Evolutionary conservation across 192 early-diverging fungal species (phyloP).

Genomic region (Linnemannia elongata): DNA sequence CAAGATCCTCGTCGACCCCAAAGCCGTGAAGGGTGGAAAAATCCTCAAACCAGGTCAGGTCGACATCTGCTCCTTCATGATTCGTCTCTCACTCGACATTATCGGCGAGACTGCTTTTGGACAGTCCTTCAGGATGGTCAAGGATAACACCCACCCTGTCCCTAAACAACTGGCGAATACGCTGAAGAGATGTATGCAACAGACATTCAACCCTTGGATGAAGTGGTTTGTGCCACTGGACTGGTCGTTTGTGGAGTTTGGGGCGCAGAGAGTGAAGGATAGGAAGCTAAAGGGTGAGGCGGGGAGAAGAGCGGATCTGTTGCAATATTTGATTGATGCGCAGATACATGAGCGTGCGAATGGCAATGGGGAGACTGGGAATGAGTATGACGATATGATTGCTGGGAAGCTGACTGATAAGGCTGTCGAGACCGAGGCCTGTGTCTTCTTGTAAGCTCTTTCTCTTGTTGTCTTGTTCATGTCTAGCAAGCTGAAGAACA

Average conservation of each 20-base stretch:
- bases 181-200: slow-evolving; percentile 26
- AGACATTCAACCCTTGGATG: slow-evolving; percentile 39
- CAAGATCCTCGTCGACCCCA: slow-evolving; percentile 19
- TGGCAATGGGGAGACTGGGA: slow-evolving; percentile 37
- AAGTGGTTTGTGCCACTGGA: slow-evolving; percentile 16
- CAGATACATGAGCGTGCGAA: slow-evolving; percentile 36
- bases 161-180: slow-evolving; percentile 46
- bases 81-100: slow-evolving; percentile 59
- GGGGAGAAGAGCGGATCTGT: slow-evolving; percentile 52
- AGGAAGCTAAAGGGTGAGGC: slow-evolving; percentile 10
- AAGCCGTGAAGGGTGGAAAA: background rate
- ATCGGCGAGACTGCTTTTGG: slow-evolving; percentile 70
- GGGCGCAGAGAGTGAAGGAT: background rate
- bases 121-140: slow-evolving; percentile 64
- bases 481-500: background rate
- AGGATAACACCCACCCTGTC: slow-evolving; percentile 58
- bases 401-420: slow-evolving; percentile 51
- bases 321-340: slow-evolving; percentile 63
- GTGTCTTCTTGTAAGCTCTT: slow-evolving; percentile 50
- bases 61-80: slow-evolving; percentile 56
- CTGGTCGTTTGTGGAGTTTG: slow-evolving; percentile 24
- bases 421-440: slow-evolving; percentile 54
- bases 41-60: slow-evolving; percentile 30
- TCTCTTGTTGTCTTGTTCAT: background rate
- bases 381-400: slow-evolving; percentile 43